A percentile compares a stretch with the other conserved stretches of the same genome.
Evolutionary conservation across 1,284 basidiomycete genomes (phyloP).

Genomic region (Mycosarcoma mackinlayi): DNA sequence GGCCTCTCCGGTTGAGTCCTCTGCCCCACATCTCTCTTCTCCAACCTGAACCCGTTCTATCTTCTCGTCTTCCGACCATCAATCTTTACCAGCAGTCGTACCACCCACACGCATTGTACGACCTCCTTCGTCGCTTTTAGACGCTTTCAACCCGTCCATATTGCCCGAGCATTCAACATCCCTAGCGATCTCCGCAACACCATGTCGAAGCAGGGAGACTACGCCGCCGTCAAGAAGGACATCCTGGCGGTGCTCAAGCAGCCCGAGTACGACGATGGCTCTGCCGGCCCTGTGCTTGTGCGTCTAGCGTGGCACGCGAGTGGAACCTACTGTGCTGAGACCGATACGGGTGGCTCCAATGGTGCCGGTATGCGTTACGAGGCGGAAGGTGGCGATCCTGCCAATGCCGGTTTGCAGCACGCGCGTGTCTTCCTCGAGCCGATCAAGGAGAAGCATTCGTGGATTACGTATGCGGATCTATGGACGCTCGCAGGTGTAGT

Average conservation of each 20-base stretch:
- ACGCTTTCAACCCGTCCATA: neutral
- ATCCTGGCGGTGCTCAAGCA: conserved; percentile 63
- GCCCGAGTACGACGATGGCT: conserved; percentile 67
- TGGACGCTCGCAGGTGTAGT: conserved; percentile 70
- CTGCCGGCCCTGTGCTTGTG: conserved; percentile 64
- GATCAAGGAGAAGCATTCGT: conserved; percentile 71
- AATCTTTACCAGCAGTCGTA: conserved; percentile 11
- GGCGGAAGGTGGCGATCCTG: conserved; percentile 69
- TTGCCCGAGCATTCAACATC: neutral
- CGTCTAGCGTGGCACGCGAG: conserved; percentile 67
- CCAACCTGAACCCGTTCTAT: neutral
- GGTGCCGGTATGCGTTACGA: conserved; percentile 70
- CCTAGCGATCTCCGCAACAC: neutral
- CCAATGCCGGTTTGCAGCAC: conserved; percentile 70
- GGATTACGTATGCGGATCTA: conserved; percentile 72
- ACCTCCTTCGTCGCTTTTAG: no score
- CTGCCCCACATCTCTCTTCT: conserved; percentile 9
- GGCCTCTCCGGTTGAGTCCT: neutral
- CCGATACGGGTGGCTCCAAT: conserved; percentile 72
- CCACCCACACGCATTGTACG: neutral
- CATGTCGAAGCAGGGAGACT: conserved; percentile 58
- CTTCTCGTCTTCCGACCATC: neutral
- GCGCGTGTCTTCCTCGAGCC: conserved; percentile 72
- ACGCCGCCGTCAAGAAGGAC: conserved; percentile 64
- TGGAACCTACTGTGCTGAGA: conserved; percentile 66